Percentiles rank a stretch among this genome's conserved stretches.
Evolutionary conservation across 805 yeast species (phyloP).

Genomic region (Monosporozyma servazzii): DNA sequence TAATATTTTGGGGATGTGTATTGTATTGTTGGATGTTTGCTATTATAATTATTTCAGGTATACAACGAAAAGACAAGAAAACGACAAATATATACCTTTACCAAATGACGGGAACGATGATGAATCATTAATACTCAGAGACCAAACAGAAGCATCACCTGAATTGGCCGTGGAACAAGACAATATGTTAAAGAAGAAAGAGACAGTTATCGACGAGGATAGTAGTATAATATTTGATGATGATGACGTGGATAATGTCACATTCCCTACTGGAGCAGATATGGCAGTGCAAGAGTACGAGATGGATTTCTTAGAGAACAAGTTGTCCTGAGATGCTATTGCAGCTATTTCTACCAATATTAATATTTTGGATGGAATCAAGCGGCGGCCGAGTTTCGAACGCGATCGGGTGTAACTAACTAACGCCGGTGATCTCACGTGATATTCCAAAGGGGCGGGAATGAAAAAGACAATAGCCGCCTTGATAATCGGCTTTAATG

Average conservation of each 20-base stretch:
- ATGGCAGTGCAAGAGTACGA: conserved; percentile 6
- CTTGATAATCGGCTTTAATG: too few relatives aligned
- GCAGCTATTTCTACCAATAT: too few relatives aligned
- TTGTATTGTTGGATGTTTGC: conserved; percentile 69
- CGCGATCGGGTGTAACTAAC: background rate
- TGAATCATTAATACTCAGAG: background rate
- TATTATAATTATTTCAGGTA: conserved; percentile 73
- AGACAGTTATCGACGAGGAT: background rate
- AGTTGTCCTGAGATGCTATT: background rate
- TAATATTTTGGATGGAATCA: too few relatives aligned
- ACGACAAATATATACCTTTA: background rate
- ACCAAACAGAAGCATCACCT: background rate
- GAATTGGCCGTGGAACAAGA: background rate
- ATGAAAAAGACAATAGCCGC: too few relatives aligned
- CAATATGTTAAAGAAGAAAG: background rate
- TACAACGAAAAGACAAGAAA: conserved; percentile 13
- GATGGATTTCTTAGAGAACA: conserved; percentile 4
- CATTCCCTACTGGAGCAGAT: conserved; percentile 6
- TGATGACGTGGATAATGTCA: background rate
- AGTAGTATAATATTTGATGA: background rate
- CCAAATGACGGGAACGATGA: background rate
- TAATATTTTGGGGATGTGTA: conserved; percentile 62
- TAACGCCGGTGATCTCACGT: background rate
- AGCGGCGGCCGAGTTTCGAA: background rate
- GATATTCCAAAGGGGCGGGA: too few relatives aligned